Evolutionary conservation across 2,329 filamentous ascomycete genomes (phyloP), one percentile per base, ranked within the genome.

Genomic region (Pyrenophora teres): DNA sequence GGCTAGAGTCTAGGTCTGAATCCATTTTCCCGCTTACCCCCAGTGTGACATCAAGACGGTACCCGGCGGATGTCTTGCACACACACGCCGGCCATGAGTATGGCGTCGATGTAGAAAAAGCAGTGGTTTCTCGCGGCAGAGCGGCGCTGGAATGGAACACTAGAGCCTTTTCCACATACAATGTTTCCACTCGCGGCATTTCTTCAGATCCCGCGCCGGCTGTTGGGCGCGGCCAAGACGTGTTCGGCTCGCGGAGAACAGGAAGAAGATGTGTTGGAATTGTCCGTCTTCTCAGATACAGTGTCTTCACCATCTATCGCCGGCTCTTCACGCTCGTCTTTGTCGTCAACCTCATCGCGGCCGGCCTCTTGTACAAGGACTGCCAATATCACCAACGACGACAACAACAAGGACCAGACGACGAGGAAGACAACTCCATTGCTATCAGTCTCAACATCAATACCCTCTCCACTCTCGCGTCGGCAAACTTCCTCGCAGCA

Each of bases 311-410:
- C 1, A 66, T 65, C 12, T 79, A 78, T 59, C 70, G 74, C 23
- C 71, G 75, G 23, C 68, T 80, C 30, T 79, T 79, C 57, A 68
- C 73, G 4, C 45, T 77, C 16, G 63, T 77, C 36, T 71, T 77
- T 55, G 19, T 77, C 30, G 60, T 65, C 59, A 79, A 79, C 10
- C 3, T 30, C 27, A 9, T 10, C 54, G 12, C 72, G 10, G 59
- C 68, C 16, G 37, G 44, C 4, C 60, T 64, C 12, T 44, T 38
- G 27, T 30, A 13, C 9, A 10, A 13, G 9, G 23, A 1, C 27
- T 21, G 15, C 15, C 21, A 16, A 15, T 18, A 61, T 9, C 13
- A 68, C 30, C 40, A 30, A 2, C 44, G 52, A 27, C 31, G 60
- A 16, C 16, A 41, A 27, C 25, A 23, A n/a, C 32, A 40, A 61